Base-by-base conservation (phyloP, 2,329 filamentous ascomycete species). In the Arthrobotrys pseudoclavata region DNA sequence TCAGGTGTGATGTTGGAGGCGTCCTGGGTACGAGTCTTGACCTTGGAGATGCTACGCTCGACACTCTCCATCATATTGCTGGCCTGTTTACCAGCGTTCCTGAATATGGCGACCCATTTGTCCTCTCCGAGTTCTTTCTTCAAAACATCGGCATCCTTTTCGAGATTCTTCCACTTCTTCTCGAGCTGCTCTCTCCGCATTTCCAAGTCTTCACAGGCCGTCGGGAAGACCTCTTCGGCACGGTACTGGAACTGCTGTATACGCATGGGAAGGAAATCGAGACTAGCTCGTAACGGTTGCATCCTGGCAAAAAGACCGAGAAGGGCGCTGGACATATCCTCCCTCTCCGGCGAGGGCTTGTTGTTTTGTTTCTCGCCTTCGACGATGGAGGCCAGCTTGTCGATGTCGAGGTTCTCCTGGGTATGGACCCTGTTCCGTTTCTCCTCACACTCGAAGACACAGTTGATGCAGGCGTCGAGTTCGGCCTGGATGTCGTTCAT, bases 391-490 rank as follows among this genome's bases (percentile, higher is more conserved):
- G 97, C 93, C 29, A 98, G 86, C 81, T 97, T 94, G 74, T 92
- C 92, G 80, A 97, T 91, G 82, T 98, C 95, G 83, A 87, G 87
- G 31, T 71, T 83, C 6, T 88, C 87, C 48, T 91, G 90, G 18
- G 89, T 89, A n/a, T 84, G 85, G 29, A 85, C 84, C 83, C 91
- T 91, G 84, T 98, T 95, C 57, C 96, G 88, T 80, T 94, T 91
- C 85, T 98, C 96, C 83, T 99, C 96, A 94, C 98, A 97, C 84
- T 98, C 94, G 82, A 98, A 98, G 31, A 98, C 92, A 57, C 97
- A 85, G 45, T 81, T 82, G 50, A 81, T 81, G 42, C 81, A 82
- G 13, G 80, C 90, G 79, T 96, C 92, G 82, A 94, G 91, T 84
- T 99, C 96, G 79, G 91, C 90, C 64, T 94, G 92, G 78, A 98